Conservation (phyloP, 768 basidiomycete species). For the Pleurotus cornucopiae region DNA sequence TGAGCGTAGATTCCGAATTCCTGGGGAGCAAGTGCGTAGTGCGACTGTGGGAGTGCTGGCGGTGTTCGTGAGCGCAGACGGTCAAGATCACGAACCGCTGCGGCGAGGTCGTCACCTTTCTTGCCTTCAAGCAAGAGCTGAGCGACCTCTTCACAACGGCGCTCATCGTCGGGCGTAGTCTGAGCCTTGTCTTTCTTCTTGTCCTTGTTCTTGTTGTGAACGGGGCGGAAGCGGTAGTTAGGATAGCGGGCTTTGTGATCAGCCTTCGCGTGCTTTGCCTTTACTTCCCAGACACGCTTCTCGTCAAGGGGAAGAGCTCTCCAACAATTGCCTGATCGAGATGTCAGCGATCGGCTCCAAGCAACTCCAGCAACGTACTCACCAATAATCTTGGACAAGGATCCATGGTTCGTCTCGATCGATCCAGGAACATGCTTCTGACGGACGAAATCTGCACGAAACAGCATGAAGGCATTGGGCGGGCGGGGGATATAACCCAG, state of each 20-base stretch:
- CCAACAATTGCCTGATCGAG: constrained; percentile 69
- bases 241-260: constrained; percentile 69
- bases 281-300: constrained; percentile 68
- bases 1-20: constrained; percentile 26
- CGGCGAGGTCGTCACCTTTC: constrained; percentile 65
- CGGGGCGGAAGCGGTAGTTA: constrained; percentile 55
- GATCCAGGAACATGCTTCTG: constrained; percentile 76
- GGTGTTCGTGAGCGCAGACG: constrained; percentile 18
- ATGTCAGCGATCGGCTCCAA: constrained; percentile 24
- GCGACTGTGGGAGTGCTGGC: constrained; percentile 11
- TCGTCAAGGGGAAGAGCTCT: constrained; percentile 65
- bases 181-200: constrained; percentile 32
- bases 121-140: constrained; percentile 62
- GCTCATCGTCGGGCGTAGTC: constrained; percentile 50
- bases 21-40: constrained; percentile 13
- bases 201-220: constrained; percentile 48
- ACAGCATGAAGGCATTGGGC: constrained; percentile 85
- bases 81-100: constrained; percentile 55
- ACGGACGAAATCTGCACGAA: constrained; percentile 77
- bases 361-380: constrained; percentile 24
- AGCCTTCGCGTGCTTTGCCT: constrained; percentile 70
- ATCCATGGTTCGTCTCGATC: constrained; percentile 75
- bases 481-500: constrained; percentile 74
- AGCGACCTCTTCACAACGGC: constrained; percentile 65
- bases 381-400: constrained; percentile 71